Percentiles rank a stretch among this genome's conserved stretches.
phyloP scores from a whole-genome alignment of 768 basidiomycete genomes.

The Strobilomyces dryophilus region DNA sequence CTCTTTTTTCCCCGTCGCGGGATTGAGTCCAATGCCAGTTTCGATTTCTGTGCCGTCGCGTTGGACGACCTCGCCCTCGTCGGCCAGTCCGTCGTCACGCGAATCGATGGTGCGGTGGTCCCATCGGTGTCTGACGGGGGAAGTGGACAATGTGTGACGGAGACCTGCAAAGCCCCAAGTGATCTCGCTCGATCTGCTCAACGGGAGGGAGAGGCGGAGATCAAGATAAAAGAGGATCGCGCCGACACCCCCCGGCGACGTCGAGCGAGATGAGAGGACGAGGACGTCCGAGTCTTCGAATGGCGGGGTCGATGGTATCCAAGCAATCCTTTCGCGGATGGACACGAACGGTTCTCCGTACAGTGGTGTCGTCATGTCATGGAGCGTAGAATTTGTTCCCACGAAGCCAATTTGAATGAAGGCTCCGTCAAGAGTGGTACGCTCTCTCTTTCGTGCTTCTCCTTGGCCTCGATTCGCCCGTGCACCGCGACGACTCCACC shows the following conservation, averaged over 20 bases:
- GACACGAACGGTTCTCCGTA: constrained; percentile 20
- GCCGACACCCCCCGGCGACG: constrained; percentile 12
- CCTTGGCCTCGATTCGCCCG: constrained; percentile 4
- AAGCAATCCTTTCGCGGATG: constrained; percentile 21
- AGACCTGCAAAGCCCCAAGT: constrained; percentile 24
- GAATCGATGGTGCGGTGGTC: constrained; percentile 21
- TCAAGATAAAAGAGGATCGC: constrained; percentile 23
- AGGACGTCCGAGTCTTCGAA: constrained; percentile 28
- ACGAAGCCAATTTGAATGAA: too few species aligned
- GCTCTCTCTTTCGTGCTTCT: not conserved
- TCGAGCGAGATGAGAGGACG: constrained; percentile 25
- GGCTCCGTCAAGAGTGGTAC: not conserved
- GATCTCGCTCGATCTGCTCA: constrained; percentile 14
- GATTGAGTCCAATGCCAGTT: constrained; percentile 22
- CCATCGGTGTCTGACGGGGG: constrained; percentile 17
- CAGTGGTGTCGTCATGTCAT: too few species aligned
- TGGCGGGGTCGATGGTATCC: constrained; percentile 12
- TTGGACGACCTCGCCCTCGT: constrained; percentile 18
- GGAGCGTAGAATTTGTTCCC: too few species aligned
- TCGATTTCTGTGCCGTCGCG: constrained; percentile 24
- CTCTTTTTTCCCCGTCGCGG: constrained; percentile 16
- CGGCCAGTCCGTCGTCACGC: constrained; percentile 2
- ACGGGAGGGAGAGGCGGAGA: constrained; percentile 23
- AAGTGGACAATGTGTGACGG: constrained; percentile 18
- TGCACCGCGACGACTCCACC: constrained; percentile 18